Base-by-base conservation (phyloP, 2,329 filamentous ascomycete species). In the Neopestalotiopsis sp. region DNA sequence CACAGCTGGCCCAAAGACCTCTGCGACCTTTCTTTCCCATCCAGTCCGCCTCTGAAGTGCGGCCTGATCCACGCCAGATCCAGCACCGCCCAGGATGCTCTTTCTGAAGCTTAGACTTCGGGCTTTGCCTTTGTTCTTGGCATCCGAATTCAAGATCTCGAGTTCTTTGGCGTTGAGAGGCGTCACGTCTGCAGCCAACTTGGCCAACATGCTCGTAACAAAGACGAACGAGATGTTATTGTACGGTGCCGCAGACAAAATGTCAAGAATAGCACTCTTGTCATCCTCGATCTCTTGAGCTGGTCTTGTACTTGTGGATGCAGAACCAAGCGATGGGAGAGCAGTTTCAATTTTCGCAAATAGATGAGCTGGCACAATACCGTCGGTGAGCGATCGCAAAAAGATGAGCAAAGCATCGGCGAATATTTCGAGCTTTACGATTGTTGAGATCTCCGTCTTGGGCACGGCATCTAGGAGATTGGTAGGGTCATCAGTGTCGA, bases 151-250 rank as follows among this genome's bases (percentile, higher is more conserved):
- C 70, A 85, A 62, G 53, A 76, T 70, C 69, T 84, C 74, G 62
- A 80, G 65, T 64, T 83, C 81, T 0, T 78, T 76, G 20, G 79
- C 80, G 13, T 74, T 80, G 1, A 85, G 73, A 30, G 74, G 86
- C 56, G 76, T 78, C 5, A 90, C 78, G 67, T 90, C 88, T 0
- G 81, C 78, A 1, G 85, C 81, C 1, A 88, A 81, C 4, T 85
- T 83, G 2, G 85, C 81, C 0, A 98, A 85, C 80, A 94, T 95
- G 9, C 93, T 90, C 0, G 92, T 94, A 17, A 98, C 83, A 72
- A 98, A 94, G 2, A 97, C 92, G 76, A 98, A 97, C 0, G 92
- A 92, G 67, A 97, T 95, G 76, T 94, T 96, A 80, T 97, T 92
- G 64, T 91, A 91, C 0, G 94, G 92, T 0, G 89, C 87, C 1